A percentile compares a stretch with the other conserved stretches of the same genome.
These are phyloP conservation scores for Phialophora verrucosa DNA, from an alignment of 2,329 filamentous ascomycete genomes.

Conservation along the genomic window DNA sequence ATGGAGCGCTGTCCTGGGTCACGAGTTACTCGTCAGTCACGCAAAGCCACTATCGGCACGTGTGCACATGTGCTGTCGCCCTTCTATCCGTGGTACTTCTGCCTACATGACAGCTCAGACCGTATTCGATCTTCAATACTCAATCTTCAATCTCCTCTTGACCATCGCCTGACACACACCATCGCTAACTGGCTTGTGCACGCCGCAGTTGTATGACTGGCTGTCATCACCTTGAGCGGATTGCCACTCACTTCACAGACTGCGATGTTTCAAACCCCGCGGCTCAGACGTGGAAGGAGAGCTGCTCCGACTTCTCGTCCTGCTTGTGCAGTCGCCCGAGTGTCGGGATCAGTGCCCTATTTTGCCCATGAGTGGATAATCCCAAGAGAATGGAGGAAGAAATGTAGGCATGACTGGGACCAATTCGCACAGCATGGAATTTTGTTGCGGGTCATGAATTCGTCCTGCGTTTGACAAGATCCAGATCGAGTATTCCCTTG, in stretches of 20 bases:
- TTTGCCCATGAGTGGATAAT: not conserved
- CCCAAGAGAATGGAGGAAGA: not conserved
- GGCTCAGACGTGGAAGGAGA: not conserved
- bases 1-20: not conserved
- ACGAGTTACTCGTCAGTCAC: not conserved
- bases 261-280: not conserved
- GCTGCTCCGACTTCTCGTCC: not conserved
- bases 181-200: not conserved
- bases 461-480: not conserved
- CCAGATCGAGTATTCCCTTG: not conserved
- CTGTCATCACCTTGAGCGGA: not conserved
- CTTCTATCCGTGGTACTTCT: not conserved
- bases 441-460: not conserved
- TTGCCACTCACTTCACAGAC: not conserved
- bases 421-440: not conserved
- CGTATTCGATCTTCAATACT: not conserved
- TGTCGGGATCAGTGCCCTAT: not conserved
- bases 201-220: not conserved
- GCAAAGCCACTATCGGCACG: not conserved
- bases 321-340: not conserved
- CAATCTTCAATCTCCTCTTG: not conserved
- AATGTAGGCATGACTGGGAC: not conserved
- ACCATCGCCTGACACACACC: not conserved
- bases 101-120: not conserved
- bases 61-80: not conserved